Evolutionary conservation across 179 eudicot species (phyloP), one percentile per base, ranked within the genome.

Genomic region (Spergularia azorica): DNA sequence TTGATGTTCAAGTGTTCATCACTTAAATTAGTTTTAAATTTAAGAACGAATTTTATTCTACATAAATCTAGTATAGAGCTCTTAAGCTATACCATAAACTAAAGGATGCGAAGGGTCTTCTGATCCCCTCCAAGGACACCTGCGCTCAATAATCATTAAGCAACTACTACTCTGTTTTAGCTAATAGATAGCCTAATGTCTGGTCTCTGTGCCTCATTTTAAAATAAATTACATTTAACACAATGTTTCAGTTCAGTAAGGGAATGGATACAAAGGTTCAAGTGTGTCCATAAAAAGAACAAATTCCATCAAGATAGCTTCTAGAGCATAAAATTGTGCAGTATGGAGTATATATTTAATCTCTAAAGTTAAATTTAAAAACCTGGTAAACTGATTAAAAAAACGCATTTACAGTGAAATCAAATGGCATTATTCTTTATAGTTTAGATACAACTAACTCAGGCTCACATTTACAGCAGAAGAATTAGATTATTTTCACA

Each of bases 401-500:
- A 68, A 54, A 60, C 6, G 48, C 55, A 70, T 61, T 26, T 77
- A 70, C 63, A 77, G 36, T 48, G 21, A 63, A 55, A 52, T 12
- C 3, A 15, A 46, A 52, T 26, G 41, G 8, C 43, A 16, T 58
- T 43, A 20, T 10, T 73, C 55, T 12, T 57, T 41, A 39, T 65
- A 41, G 41, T 65, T 65, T 77, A 67, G 67, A 46, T 67, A 79
- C 73, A 73, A 67, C 62, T 36, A 58, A 16, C 43, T 43, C 11
- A 71, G 72, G 52, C 64, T 63, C 64, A 71, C 74, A 77, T 18
- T 51, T 62, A 64, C 66, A 72, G 36, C 59, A 58, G 5, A 67
- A 66, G 39, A 54, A 26, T 18, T 12, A 50, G 36, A 18, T 56
- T 67, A 32, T 46, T 59, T 48, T 68, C 71, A 52, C 38, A 61